Evolutionary conservation across 2,329 filamentous ascomycete species (phyloP).

Genomic region (Teratosphaeria viscida): DNA sequence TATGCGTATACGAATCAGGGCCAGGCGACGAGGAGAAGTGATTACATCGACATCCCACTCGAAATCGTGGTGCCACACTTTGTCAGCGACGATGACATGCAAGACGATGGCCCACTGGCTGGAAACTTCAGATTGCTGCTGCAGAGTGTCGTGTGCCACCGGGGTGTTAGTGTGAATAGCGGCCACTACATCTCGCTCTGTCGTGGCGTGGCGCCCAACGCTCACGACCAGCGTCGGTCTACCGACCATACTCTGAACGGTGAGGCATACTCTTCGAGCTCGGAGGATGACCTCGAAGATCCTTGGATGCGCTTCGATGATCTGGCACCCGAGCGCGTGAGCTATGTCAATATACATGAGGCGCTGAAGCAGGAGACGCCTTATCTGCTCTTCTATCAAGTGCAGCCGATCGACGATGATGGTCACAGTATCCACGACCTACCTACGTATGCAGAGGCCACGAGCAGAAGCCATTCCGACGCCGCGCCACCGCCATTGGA

Average conservation of each 20-base stretch:
- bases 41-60: constrained; percentile 82
- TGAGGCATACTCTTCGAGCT: constrained; percentile 26
- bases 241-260: constrained; percentile 13
- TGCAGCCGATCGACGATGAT: constrained; percentile 73
- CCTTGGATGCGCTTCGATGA: constrained; percentile 93
- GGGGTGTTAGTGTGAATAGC: constrained; percentile 72
- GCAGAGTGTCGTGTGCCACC: constrained; percentile 86
- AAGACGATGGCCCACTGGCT: constrained; percentile 56
- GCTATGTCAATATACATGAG: constrained; percentile 64
- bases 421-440: constrained; percentile 27
- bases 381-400: constrained; percentile 91
- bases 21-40: constrained; percentile 60
- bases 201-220: constrained; percentile 51
- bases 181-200: constrained; percentile 88
- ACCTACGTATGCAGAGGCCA: constrained; percentile 33
- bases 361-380: constrained; percentile 80
- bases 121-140: constrained; percentile 90
- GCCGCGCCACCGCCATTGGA: constrained; percentile 8
- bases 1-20: constrained; percentile 68
- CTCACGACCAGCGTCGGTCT: constrained; percentile 28
- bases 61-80: constrained; percentile 79
- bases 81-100: constrained; percentile 65
- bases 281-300: constrained; percentile 52
- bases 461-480: constrained; percentile 19
- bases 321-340: constrained; percentile 60